Percentiles rank a stretch among this genome's conserved stretches.
phyloP scores from a whole-genome alignment of 176 grass and related monocot genomes.

The Ananas comosus region DNA sequence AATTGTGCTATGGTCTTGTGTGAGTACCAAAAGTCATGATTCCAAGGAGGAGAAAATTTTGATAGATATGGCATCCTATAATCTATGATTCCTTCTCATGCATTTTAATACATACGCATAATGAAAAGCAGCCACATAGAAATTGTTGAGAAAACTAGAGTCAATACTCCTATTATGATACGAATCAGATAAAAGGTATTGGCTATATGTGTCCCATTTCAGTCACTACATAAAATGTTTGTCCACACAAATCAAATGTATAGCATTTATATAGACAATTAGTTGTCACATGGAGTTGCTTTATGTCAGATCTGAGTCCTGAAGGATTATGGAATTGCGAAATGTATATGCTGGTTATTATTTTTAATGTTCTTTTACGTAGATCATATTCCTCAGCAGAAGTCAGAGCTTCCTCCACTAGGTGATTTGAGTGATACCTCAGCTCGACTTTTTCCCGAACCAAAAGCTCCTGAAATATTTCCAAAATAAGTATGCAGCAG shows the following conservation, averaged over 20 bases:
- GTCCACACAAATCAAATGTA: too few relatives aligned
- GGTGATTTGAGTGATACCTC: slow-evolving; percentile 47
- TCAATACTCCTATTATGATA: too few relatives aligned
- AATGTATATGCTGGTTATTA: not conserved
- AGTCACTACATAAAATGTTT: too few relatives aligned
- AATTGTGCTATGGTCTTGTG: too few relatives aligned
- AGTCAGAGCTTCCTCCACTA: not conserved
- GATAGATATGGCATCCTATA: not conserved
- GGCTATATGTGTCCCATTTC: too few relatives aligned
- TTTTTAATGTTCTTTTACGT: not conserved
- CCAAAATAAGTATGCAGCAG: not conserved
- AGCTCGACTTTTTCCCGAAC: slow-evolving; percentile 59
- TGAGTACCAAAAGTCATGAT: not conserved
- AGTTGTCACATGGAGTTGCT: too few relatives aligned
- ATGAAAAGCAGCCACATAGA: too few relatives aligned
- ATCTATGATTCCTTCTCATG: not conserved
- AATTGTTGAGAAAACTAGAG: too few relatives aligned
- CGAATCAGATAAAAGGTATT: too few relatives aligned
- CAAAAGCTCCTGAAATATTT: slow-evolving; percentile 70
- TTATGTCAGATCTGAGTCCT: too few relatives aligned
- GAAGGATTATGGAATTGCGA: too few relatives aligned
- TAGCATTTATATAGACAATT: too few relatives aligned
- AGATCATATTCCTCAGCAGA: not conserved
- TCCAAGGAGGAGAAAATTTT: not conserved
- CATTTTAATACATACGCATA: not conserved